Evolutionary conservation across 2,329 filamentous ascomycete species (phyloP), one percentile per base, ranked within the genome.

Genomic region (Trichoderma koningiopsis): DNA sequence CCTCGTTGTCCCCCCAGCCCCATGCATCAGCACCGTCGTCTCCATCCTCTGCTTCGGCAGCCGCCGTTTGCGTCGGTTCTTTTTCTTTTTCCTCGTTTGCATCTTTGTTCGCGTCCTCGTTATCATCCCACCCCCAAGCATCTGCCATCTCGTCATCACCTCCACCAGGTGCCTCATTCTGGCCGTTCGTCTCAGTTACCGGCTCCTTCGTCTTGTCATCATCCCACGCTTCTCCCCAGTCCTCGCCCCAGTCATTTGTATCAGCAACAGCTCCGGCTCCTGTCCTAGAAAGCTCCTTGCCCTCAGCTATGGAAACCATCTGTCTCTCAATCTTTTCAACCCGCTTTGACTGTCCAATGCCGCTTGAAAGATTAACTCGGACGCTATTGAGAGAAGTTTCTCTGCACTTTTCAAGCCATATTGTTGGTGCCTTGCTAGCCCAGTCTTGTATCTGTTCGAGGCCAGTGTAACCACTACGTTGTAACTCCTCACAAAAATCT

Each of bases 261-360:
- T 81, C 82, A 0, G 81, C 79, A 10, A 81, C 79, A 5, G 79
- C 80, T 3, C 79, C 81, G 2, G 83, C 82, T 16, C 84, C 84
- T 27, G 85, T 87, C 1, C 87, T 84, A 35, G 86, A 81, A 47
- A 94, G 83, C 70, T 91, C 84, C 68, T 88, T 87, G 64, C 92
- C 91, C 72, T 91, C 88, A 0, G 83, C 83, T 60, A 86, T 85
- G 2, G 89, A 90, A 0, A 97, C 85, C 77, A 91, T 88, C 75
- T 96, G 91, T 60, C 90, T 96, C 79, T 98, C 95, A 1, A 96
- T 84, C 74, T 92, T 89, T 78, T 97, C 94, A 1, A 97, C 94
- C 57, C 86, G 84, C 73, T 88, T 91, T 16, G 90, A 85, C 31
- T 84, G 80, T 10, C 90, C 89, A 49, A 95, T 85, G 0, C 91